A percentile compares a stretch with the other conserved stretches of the same genome.
Conservation (phyloP, 2,329 filamentous ascomycete species). For the Cylindrodendrum hubeiense region DNA sequence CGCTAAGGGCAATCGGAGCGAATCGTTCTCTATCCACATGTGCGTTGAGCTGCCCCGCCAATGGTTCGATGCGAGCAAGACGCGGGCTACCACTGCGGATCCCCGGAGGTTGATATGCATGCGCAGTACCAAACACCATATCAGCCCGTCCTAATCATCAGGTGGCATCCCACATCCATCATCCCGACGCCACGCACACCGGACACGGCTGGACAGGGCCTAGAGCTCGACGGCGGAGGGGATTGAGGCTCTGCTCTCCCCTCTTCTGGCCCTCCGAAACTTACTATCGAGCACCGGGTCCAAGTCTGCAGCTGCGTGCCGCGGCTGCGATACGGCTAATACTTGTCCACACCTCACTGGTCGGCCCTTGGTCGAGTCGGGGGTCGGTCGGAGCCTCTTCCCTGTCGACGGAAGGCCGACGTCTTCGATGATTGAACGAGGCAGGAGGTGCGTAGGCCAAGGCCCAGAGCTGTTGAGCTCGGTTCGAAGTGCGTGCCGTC, state of each 20-base stretch:
- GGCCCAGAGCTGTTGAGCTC: constrained; percentile 6
- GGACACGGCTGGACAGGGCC: constrained; percentile 17
- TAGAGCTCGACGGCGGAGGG: neutral
- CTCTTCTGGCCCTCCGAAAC: neutral
- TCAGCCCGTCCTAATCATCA: constrained; percentile 31
- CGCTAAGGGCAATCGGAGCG: constrained; percentile 24
- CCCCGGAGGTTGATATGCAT: constrained; percentile 33
- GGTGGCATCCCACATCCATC: constrained; percentile 27
- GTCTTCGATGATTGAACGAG: neutral
- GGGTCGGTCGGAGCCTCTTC: constrained; percentile 12
- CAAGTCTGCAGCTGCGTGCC: constrained; percentile 7
- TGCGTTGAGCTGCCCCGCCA: constrained; percentile 33
- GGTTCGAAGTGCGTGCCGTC: constrained; percentile 14
- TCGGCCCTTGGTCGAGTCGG: constrained; percentile 11
- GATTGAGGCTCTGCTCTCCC: constrained; percentile 22
- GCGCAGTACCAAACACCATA: constrained; percentile 27
- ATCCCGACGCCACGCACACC: constrained; percentile 21
- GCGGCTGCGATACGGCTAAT: constrained; percentile 23
- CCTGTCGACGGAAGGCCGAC: constrained; percentile 13
- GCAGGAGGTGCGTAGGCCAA: constrained; percentile 16
- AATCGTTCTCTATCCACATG: constrained; percentile 20
- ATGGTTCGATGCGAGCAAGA: constrained; percentile 36
- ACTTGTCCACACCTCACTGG: constrained; percentile 28
- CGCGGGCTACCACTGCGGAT: constrained; percentile 13
- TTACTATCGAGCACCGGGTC: neutral